phyloP scores from a whole-genome alignment of 2,329 filamentous ascomycete genomes.

The Zymoseptoria brevis region DNA sequence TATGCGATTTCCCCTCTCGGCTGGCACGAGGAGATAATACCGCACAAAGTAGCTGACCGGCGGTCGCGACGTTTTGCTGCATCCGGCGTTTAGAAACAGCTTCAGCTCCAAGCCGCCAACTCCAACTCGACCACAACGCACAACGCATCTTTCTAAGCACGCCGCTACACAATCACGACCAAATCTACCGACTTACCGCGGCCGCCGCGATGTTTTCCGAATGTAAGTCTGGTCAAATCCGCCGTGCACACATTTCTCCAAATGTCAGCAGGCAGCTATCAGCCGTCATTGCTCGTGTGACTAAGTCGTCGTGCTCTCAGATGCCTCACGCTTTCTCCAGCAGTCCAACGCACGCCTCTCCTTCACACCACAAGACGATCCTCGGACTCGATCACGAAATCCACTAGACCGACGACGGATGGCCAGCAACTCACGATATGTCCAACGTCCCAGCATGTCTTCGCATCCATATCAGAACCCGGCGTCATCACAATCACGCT shows the following conservation, averaged over 20 bases:
- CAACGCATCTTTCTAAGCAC: neutral
- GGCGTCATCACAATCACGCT: constrained; percentile 63
- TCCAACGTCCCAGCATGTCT: constrained; percentile 45
- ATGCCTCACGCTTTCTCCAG: constrained; percentile 92
- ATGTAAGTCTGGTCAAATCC: constrained; percentile 53
- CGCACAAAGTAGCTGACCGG: neutral
- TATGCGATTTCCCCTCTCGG: neutral
- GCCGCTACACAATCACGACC: neutral
- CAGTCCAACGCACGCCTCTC: constrained; percentile 91
- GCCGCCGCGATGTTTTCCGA: constrained; percentile 66
- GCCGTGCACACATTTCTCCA: constrained; percentile 20
- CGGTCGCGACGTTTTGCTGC: neutral
- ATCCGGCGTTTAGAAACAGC: neutral
- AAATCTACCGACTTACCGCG: neutral
- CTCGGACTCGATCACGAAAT: constrained; percentile 36
- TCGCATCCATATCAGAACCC: constrained; percentile 67
- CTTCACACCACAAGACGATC: constrained; percentile 46
- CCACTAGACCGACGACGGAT: constrained; percentile 40
- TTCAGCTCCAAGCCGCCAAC: neutral
- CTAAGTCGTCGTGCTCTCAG: constrained; percentile 44
- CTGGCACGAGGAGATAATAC: neutral
- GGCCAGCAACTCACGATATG: constrained; percentile 41
- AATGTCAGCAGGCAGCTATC: constrained; percentile 22
- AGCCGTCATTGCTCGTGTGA: constrained; percentile 33
- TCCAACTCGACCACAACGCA: neutral